Base-by-base conservation (phyloP, 371 early-diverging fungal genomes). In the Basidiobolus meristosporus region DNA sequence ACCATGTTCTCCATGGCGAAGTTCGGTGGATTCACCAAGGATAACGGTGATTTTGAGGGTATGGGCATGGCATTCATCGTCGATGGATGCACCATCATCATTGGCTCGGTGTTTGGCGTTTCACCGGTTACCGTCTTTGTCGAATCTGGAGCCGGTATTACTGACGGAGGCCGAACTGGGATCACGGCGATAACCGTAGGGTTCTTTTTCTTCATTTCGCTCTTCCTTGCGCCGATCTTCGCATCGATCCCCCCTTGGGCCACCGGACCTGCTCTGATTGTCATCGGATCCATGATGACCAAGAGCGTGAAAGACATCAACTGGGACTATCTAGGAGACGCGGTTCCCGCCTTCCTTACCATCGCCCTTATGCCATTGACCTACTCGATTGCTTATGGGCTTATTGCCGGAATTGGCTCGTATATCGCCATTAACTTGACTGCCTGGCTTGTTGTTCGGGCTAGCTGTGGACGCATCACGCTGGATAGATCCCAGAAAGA, bases 191-290 rank as follows among this genome's bases (percentile, higher is more conserved):
- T 79, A 53, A 82, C 80, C 35, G 84, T 75, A 14, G 61, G 64
- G 2, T 51, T 82, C 45, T 60, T 70, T 44, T 81, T 83, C 64
- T 70, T 81, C 44, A 57, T 82, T 29, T 63, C 70, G 16, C 58
- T 82, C 31, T 79, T 84, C 60, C 77, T 82, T 43, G 73, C 82
- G 1, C 84, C 84, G 10, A 77, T 82, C 47, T 80, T 81, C 54
- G 82, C 82, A 5, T 68, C 73, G 34, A 74, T 81, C 61, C 84
- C 81, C 23, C 80, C 80, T 1, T n/a, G n/a, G n/a, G n/a, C n/a
- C n/a, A n/a, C n/a, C n/a, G n/a, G n/a, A n/a, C n/a, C n/a, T n/a
- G 84, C 80, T 0, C 54, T 84, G 39, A 68, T 84, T 32, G 49
- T 74, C 10, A 73, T 84, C 15, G 84, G 84, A 7, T 69, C 67